A percentile compares a stretch with the other conserved stretches of the same genome.
These are phyloP conservation scores for Avena eriantha DNA, from an alignment of 176 grass and related monocot genomes.

Conservation along the genomic window DNA sequence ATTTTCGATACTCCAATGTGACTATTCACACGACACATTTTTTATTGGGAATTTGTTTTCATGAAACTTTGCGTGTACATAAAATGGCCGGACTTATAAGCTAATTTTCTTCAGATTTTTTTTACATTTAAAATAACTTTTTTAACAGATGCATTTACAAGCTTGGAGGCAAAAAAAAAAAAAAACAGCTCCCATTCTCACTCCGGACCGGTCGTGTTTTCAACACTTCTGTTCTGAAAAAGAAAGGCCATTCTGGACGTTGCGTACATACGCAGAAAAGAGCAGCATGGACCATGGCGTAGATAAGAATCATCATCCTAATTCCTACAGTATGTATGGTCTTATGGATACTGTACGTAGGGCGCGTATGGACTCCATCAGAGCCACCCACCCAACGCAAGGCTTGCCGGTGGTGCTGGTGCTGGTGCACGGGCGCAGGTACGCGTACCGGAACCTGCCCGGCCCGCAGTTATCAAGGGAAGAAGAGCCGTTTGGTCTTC, in stretches of 20 bases:
- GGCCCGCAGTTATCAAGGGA: slow-evolving; percentile 27
- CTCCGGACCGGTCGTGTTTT: not conserved
- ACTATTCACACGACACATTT: too few relatives aligned
- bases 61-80: too few relatives aligned
- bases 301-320: not conserved
- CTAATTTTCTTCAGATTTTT: too few relatives aligned
- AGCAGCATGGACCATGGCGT: not conserved
- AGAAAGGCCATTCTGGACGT: not conserved
- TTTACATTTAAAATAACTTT: too few relatives aligned
- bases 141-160: too few relatives aligned
- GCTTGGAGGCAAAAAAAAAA: too few relatives aligned
- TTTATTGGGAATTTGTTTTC: too few relatives aligned
- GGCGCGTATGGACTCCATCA: not conserved
- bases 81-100: too few relatives aligned
- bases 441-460: not conserved
- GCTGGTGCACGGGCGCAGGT: slow-evolving; percentile 20
- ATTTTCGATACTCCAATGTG: too few relatives aligned
- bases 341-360: not conserved
- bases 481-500: slow-evolving; percentile 47
- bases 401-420: not conserved
- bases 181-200: not conserved
- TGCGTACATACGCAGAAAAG: not conserved
- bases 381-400: not conserved
- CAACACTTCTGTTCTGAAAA: not conserved
- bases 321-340: too few relatives aligned